Evolutionary conservation across 2,329 filamentous ascomycete genomes (phyloP), one percentile per base, ranked within the genome.

Genomic region (Alternaria metachromatica): DNA sequence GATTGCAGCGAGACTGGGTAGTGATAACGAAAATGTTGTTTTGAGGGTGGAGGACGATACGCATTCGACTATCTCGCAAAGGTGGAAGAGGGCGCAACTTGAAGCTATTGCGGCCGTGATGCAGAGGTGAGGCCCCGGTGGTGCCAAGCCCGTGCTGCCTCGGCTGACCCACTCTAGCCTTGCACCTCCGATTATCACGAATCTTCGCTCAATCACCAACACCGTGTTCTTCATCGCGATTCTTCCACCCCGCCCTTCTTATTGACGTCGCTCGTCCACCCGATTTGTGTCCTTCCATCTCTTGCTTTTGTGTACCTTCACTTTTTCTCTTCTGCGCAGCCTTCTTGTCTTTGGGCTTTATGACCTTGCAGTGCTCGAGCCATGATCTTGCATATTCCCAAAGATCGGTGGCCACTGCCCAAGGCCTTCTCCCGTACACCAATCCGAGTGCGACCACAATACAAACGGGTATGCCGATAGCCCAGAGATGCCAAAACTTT

Each of bases 41-140:
- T 59, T 80, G 12, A 71, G 70, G 55, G 64, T 80, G 4, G 66
- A 71, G 49, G 77, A 80, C 62, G 80, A 80, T 56, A 79, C 79
- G 28, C 80, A 82, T 51, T 60, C 60, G 18, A 80, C 71, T 13
- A 60, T 67, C 50, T 58, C 61, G 50, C 60, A 62, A 18, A 60
- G 70, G 18, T 68, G 62, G 43, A 63, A 59, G 58, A 68, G 60
- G 45, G 72, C 71, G 64, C 64, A 70, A 46, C 57, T 72, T 21
- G 58, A 61, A 23, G 60, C 71, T 18, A 46, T 62, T 23, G 11
- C 72, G 20, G 58, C 37, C 28, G 49, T 50, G 4, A 60, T 60
- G 50, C 60, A 50, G 15, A 15, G 11, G 6, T 57, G 23, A 54
- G 9, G 10, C 33, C 33, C 7, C 33, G 13, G 15, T n/a, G 33